These are phyloP conservation scores for Glycyrrhiza uralensis DNA, from an alignment of 306 rosid species.

Conservation along the genomic window DNA sequence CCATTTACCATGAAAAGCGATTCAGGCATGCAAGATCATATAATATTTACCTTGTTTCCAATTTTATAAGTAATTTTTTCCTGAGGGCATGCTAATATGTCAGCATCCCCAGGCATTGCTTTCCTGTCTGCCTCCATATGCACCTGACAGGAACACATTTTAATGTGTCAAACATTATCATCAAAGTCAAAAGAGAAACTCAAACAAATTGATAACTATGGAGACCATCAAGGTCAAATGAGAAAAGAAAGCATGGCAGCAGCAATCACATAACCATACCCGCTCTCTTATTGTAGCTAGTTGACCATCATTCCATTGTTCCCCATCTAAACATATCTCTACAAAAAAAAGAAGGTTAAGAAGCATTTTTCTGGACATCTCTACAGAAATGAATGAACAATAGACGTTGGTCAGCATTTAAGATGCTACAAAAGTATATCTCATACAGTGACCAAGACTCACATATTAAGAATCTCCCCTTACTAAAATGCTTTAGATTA, in stretches of 20 bases:
- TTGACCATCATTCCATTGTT: conserved; percentile 92
- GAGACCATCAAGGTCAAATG: conserved; percentile 20
- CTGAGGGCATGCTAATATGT: conserved; percentile 43
- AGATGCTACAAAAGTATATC: background rate
- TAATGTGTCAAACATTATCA: conserved; percentile 30
- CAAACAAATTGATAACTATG: conserved; percentile 4
- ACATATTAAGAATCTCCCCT: conserved; percentile 1
- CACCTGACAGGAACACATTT: conserved; percentile 55
- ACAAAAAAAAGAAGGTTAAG: conserved; percentile 14
- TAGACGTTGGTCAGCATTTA: background rate
- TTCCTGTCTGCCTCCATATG: conserved; percentile 94
- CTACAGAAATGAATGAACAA: conserved; percentile 12
- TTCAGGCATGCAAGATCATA: conserved; percentile 4
- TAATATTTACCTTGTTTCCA: conserved; percentile 79
- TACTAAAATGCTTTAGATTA: conserved; percentile 15
- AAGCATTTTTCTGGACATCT: background rate
- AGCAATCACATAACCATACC: conserved; percentile 45
- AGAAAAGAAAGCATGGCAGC: conserved; percentile 22
- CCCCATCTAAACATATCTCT: conserved; percentile 73
- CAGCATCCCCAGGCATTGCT: conserved; percentile 61
- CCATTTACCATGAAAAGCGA: background rate
- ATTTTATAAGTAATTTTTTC: conserved; percentile 75
- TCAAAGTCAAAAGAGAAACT: conserved; percentile 20
- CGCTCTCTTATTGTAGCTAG: conserved; percentile 89
- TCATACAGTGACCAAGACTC: conserved; percentile 7